A percentile compares a stretch with the other conserved stretches of the same genome.
These are phyloP conservation scores for Neopestalotiopsis sp. DNA, from an alignment of 2,329 filamentous ascomycete species.

Conservation along the genomic window DNA sequence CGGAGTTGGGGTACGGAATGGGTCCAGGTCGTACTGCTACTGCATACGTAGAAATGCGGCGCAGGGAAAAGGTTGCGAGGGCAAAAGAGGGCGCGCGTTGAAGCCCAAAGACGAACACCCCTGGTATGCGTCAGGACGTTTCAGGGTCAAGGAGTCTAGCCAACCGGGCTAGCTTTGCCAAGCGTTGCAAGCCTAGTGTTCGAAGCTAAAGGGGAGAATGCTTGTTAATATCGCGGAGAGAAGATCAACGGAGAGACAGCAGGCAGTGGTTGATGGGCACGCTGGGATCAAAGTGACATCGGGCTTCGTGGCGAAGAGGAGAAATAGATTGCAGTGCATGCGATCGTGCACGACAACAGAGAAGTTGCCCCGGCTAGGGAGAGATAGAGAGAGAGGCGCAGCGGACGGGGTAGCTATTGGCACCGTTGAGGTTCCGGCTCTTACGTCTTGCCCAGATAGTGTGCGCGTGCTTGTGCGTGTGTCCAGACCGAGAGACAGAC, in stretches of 20 bases:
- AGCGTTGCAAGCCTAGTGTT: conserved; percentile 23
- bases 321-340: not conserved
- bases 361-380: not conserved
- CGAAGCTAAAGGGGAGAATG: conserved; percentile 28
- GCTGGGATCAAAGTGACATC: conserved; percentile 4
- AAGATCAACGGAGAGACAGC: conserved; percentile 1
- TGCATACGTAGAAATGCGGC: not conserved
- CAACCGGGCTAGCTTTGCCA: conserved; percentile 15
- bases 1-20: not conserved
- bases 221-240: conserved; percentile 15
- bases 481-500: not conserved
- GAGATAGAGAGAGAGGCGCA: not conserved
- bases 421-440: not conserved
- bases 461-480: not conserved
- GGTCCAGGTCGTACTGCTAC: conserved; percentile 4
- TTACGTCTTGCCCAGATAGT: not conserved
- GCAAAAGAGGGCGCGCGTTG: not conserved
- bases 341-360: not conserved
- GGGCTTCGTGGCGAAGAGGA: conserved; percentile 6
- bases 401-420: not conserved
- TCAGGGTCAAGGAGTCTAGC: conserved; percentile 35
- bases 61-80: not conserved
- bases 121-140: conserved; percentile 44
- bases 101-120: not conserved
- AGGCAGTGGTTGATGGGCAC: not conserved